Evolutionary conservation across 768 basidiomycete species (phyloP).

Genomic region (Kwoniella dejecticola): DNA sequence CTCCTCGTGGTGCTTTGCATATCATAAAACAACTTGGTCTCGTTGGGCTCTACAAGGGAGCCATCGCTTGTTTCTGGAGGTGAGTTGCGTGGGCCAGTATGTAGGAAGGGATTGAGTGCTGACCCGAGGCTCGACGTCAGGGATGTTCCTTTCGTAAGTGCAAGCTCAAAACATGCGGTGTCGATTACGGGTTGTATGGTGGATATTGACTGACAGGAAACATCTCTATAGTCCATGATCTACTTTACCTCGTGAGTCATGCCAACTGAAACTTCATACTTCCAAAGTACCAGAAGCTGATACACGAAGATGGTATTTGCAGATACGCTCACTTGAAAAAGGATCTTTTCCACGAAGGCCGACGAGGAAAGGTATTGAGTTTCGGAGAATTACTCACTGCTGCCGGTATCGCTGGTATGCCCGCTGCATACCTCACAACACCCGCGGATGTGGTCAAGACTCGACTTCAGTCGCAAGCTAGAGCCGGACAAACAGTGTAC

Average conservation of each 20-base stretch:
- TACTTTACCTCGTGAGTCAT: slow-evolving; percentile 62
- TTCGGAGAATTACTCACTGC: slow-evolving; percentile 88
- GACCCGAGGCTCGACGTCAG: slow-evolving; percentile 56
- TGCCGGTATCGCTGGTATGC: slow-evolving; percentile 78
- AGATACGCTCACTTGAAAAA: slow-evolving; percentile 68
- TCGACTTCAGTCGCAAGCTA: slow-evolving; percentile 86
- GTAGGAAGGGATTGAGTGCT: not conserved
- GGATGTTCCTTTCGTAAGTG: slow-evolving; percentile 79
- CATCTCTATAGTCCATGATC: slow-evolving; percentile 65
- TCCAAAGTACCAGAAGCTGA: no score
- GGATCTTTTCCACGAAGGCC: slow-evolving; percentile 92
- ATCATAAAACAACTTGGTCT: slow-evolving; percentile 91
- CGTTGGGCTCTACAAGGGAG: slow-evolving; percentile 88
- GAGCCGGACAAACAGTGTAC: slow-evolving; percentile 87
- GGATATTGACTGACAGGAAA: not conserved
- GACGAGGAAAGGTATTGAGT: slow-evolving; percentile 87
- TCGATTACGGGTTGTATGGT: not conserved
- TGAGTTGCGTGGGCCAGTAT: not conserved
- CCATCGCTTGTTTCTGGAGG: slow-evolving; percentile 79
- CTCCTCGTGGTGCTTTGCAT: slow-evolving; percentile 82
- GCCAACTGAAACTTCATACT: no score
- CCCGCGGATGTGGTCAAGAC: slow-evolving; percentile 92
- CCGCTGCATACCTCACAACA: slow-evolving; percentile 65
- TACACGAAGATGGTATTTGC: no score
- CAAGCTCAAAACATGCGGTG: not conserved